Conservation (phyloP, 257 asterid species). For the Thymus quinquecostatus region DNA sequence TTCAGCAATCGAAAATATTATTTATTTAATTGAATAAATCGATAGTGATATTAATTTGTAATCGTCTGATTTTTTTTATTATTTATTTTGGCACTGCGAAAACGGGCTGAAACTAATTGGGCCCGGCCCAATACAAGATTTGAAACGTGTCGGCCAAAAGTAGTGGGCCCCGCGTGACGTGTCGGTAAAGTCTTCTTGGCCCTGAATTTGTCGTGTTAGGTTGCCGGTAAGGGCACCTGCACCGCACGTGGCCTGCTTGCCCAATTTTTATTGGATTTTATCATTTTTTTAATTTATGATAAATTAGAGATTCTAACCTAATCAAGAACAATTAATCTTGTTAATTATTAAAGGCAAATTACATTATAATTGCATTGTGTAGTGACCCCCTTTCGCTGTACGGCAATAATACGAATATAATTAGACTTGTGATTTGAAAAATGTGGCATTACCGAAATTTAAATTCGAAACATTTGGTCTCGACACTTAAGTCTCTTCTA, state of each 20-base stretch:
- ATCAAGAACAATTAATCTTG: too few relatives aligned
- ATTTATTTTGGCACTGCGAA: background rate
- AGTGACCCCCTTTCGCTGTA: too few relatives aligned
- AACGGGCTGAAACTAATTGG: background rate
- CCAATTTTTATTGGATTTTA: background rate
- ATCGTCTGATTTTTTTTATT: too few relatives aligned
- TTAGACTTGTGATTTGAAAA: too few relatives aligned
- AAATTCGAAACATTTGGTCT: background rate
- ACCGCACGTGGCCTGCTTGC: constrained; percentile 15
- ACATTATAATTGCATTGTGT: too few relatives aligned
- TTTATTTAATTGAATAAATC: too few relatives aligned
- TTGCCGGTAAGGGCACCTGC: constrained; percentile 1
- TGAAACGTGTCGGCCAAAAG: background rate
- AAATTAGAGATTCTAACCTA: too few relatives aligned
- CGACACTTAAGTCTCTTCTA: background rate
- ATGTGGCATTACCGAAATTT: too few relatives aligned
- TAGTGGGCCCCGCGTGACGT: constrained; percentile 32
- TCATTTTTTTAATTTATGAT: background rate
- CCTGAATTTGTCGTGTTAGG: constrained; percentile 6
- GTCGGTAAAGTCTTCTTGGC: constrained; percentile 15
- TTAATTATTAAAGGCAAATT: too few relatives aligned
- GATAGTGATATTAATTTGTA: too few relatives aligned
- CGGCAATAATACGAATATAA: too few relatives aligned
- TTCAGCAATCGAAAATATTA: background rate
- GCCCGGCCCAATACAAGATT: background rate